Conservation (phyloP, 2,329 filamentous ascomycete species). For the Aureobasidium sp. region DNA sequence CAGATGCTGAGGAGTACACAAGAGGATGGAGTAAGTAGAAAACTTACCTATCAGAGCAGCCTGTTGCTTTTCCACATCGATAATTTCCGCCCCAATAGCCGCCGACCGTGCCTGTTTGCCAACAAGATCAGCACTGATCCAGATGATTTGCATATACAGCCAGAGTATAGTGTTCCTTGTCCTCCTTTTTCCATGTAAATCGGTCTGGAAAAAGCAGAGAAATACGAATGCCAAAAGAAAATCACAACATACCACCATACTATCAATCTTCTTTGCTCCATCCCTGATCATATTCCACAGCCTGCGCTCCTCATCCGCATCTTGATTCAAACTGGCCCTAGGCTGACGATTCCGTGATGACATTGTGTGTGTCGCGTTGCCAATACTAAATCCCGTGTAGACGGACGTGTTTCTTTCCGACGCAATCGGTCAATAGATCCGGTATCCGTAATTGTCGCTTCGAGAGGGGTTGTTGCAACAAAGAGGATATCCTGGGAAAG, state of each 20-base stretch:
- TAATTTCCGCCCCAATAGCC: constrained; percentile 29
- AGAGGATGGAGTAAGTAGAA: background rate
- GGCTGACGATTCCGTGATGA: constrained; percentile 37
- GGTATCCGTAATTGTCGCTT: too few species aligned
- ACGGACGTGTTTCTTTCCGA: background rate
- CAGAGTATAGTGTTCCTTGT: background rate
- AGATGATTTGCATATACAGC: background rate
- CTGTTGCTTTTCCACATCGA: constrained; percentile 29
- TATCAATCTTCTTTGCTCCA: constrained; percentile 38
- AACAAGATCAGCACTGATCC: background rate
- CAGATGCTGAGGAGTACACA: background rate
- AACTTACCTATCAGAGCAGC: constrained; percentile 22
- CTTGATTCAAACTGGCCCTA: constrained; percentile 39
- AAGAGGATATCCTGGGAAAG: background rate
- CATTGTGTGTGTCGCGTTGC: constrained; percentile 25
- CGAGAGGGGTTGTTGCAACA: too few species aligned
- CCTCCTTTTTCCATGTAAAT: background rate
- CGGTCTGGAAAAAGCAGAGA: background rate
- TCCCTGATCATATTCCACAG: constrained; percentile 42
- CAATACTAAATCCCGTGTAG: background rate
- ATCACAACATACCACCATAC: constrained; percentile 35
- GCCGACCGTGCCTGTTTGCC: constrained; percentile 19
- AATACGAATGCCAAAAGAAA: background rate
- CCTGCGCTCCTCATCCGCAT: constrained; percentile 42
- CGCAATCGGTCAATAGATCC: background rate